Base-by-base conservation (phyloP, 2,329 filamentous ascomycete species). In the Leptographium radiaticola region DNA sequence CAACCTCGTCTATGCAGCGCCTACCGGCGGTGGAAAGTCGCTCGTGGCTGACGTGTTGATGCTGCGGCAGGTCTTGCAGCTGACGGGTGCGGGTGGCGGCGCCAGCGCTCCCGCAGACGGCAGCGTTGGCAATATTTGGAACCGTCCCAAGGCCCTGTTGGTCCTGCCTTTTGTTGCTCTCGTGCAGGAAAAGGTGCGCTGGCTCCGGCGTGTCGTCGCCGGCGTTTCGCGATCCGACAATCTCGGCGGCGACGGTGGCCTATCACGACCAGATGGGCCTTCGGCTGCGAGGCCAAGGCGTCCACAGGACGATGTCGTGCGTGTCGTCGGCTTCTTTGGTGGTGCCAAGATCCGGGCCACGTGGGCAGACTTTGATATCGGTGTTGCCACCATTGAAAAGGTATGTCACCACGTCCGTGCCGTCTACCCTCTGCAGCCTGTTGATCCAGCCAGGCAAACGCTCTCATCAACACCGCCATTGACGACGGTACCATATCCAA, bases 371-470 rank as follows among this genome's bases (percentile, higher is more conserved):
- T 84, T 87, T 60, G 86, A 90, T 63, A 81, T 90, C 61, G 86
- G 81, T 1, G 78, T 89, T 43, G 89, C 86, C 68, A 89, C 86
- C 1, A 83, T 89, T 56, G 86, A 90, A 69, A 90, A 89, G 78
- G 79, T 76, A 50, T 47, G 60, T 42, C 11, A 15, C 43, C 31
- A 20, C 7, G 25, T 47, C 33, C 8, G 20, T 11, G 16, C 18
- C n/a, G 13, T 10, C 7, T 42, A 53, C 57, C 44, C 58, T 49
- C 36, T 40, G 51, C 16, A 46, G 42, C 20, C 12, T 10, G 16
- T 20, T 43, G 6, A 36, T 15, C 10, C 5, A 9, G 2, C n/a
- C n/a, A 87, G 83, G 86, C 86, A 53, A 90, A 89, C 62, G 76
- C 82, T 12, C 73, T 90, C 42, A 75, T 89, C 33, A 89, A 90